These are phyloP conservation scores for Neurospora crassa DNA, from an alignment of 2,329 filamentous ascomycete genomes.

Conservation along the genomic window DNA sequence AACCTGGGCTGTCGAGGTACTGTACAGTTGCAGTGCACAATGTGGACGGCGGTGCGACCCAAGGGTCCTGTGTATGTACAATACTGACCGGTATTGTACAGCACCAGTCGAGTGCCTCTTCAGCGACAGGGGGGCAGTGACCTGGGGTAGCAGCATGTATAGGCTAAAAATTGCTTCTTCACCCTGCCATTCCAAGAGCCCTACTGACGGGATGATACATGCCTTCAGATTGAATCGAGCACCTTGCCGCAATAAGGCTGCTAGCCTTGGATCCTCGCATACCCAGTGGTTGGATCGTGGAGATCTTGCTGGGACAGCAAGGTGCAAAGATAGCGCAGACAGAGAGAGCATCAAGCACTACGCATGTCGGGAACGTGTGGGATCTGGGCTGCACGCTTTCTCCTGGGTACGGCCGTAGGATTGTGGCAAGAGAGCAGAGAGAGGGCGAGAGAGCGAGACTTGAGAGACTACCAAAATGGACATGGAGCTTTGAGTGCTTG, in stretches of 20 bases:
- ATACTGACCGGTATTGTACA: neutral
- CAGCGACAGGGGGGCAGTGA: neutral
- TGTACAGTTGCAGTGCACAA: neutral
- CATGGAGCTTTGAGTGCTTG: neutral
- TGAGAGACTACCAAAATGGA: neutral
- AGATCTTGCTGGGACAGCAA: neutral
- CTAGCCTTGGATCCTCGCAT: neutral
- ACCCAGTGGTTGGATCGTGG: neutral
- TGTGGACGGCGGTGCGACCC: neutral
- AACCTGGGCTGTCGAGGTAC: neutral
- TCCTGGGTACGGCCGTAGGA: neutral
- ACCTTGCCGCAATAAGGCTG: neutral
- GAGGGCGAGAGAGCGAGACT: neutral
- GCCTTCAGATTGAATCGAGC: neutral
- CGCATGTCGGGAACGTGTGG: neutral
- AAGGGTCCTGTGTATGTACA: neutral
- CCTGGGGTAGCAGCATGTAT: neutral
- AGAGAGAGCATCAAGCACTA: neutral
- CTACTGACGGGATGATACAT: conserved; percentile 12
- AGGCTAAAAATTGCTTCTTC: neutral
- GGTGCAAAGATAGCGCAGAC: neutral
- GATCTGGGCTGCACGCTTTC: neutral
- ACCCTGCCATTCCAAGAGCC: conserved; percentile 8
- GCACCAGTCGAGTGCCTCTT: neutral
- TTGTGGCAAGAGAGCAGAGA: neutral